Evolutionary conservation across 306 rosid genomes (phyloP).

Genomic region (Quercus suber): DNA sequence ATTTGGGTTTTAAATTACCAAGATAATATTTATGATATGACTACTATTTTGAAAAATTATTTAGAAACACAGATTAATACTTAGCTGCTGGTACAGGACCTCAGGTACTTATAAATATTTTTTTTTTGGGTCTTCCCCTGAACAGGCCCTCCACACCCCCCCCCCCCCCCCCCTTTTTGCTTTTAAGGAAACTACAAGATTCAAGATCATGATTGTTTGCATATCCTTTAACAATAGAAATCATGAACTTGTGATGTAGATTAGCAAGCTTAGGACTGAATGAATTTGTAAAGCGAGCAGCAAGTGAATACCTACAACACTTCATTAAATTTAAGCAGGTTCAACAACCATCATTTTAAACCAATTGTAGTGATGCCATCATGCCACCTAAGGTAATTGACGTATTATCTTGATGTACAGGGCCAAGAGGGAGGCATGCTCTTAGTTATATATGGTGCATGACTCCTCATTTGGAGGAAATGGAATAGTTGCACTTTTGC

Average conservation of each 20-base stretch:
- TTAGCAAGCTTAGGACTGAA: not conserved
- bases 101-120: not conserved
- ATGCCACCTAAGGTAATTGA: not conserved
- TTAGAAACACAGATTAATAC: not conserved
- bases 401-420: no score
- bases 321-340: not conserved
- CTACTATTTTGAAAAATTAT: not conserved
- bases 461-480: no score
- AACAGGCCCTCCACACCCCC: no score
- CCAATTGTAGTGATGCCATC: not conserved
- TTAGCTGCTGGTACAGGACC: not conserved
- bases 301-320: not conserved
- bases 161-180: no score
- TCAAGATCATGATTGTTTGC: not conserved
- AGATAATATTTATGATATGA: not conserved
- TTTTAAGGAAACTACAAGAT: no score
- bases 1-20: not conserved
- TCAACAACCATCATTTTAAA: not conserved
- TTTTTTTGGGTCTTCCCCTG: no score
- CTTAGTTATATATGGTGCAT: no score
- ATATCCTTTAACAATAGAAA: not conserved
- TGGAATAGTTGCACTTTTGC: no score
- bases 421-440: no score
- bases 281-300: not conserved
- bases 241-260: not conserved